phyloP scores from a whole-genome alignment of 768 basidiomycete species.

The Lentinula sp. region DNA sequence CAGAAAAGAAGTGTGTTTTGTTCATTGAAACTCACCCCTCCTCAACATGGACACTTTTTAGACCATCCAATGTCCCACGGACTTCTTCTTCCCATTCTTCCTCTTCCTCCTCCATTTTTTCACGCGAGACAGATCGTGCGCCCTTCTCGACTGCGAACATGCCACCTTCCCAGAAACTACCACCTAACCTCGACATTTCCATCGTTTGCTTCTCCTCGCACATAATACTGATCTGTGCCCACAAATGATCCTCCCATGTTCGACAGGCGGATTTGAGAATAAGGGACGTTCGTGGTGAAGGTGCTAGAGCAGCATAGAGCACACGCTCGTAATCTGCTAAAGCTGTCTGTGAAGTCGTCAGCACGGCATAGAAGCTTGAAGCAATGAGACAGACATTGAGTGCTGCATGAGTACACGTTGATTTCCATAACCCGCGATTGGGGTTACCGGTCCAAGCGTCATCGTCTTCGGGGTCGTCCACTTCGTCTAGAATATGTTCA shows the following conservation, averaged over 20 bases:
- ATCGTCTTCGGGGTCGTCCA: constrained; percentile 35
- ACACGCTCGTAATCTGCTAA: constrained; percentile 74
- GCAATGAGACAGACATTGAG: constrained; percentile 52
- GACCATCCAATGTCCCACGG: constrained; percentile 42
- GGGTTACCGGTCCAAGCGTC: constrained; percentile 71
- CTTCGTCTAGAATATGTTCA: constrained; percentile 38
- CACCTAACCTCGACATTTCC: constrained; percentile 61
- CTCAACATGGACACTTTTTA: constrained; percentile 51
- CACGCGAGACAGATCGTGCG: constrained; percentile 17
- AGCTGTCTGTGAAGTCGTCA: constrained; percentile 31
- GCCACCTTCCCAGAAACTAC: constrained; percentile 79
- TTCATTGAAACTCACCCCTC: constrained; percentile 46
- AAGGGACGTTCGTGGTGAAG: constrained; percentile 56
- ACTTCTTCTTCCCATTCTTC: constrained; percentile 68
- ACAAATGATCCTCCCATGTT: constrained; percentile 94
- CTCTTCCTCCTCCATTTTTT: constrained; percentile 24
- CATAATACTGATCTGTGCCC: constrained; percentile 80
- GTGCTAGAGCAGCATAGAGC: constrained; percentile 82
- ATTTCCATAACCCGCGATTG: constrained; percentile 81
- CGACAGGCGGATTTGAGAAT: constrained; percentile 70
- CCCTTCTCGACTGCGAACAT: constrained; percentile 37
- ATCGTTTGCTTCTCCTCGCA: constrained; percentile 76
- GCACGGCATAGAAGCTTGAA: not conserved
- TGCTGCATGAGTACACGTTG: constrained; percentile 74
- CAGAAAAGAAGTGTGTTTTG: not conserved